These are phyloP conservation scores for Hypoxylon sp. DNA, from an alignment of 2,329 filamentous ascomycete species.

Conservation along the genomic window DNA sequence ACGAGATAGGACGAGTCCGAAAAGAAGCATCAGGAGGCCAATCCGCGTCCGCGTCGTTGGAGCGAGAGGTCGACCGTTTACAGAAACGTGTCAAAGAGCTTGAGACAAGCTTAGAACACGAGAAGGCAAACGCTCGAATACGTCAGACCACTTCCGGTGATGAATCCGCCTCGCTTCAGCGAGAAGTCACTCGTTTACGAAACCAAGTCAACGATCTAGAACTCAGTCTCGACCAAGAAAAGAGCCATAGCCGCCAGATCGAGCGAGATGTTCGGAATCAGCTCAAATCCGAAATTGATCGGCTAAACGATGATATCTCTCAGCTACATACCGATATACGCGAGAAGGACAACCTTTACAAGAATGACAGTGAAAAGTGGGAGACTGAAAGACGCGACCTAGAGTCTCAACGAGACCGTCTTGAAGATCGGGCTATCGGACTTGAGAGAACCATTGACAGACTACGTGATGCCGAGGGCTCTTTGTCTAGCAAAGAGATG, in stretches of 20 bases:
- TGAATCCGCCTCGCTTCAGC: conserved; percentile 76
- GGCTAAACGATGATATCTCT: conserved; percentile 68
- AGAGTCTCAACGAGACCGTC: conserved; percentile 75
- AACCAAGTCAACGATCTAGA: conserved; percentile 65
- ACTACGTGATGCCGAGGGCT: conserved; percentile 77
- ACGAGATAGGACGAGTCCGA: conserved; percentile 58
- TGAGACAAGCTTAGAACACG: conserved; percentile 55
- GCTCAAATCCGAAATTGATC: conserved; percentile 69
- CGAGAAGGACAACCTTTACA: conserved; percentile 79
- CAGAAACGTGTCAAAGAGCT: conserved; percentile 47
- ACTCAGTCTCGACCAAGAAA: conserved; percentile 66
- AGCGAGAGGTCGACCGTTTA: conserved; percentile 46
- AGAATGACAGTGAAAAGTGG: conserved; percentile 81
- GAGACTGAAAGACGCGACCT: conserved; percentile 75
- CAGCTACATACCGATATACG: conserved; percentile 75
- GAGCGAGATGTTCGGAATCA: conserved; percentile 72
- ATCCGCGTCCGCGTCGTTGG: conserved; percentile 45
- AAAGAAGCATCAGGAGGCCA: conserved; percentile 46
- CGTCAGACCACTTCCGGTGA: conserved; percentile 76
- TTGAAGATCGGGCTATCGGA: conserved; percentile 76
- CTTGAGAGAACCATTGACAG: conserved; percentile 80
- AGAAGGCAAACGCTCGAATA: conserved; percentile 78
- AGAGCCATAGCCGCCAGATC: conserved; percentile 70
- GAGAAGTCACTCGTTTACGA: conserved; percentile 69
- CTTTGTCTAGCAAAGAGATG: conserved; percentile 76